phyloP scores from a whole-genome alignment of 192 early-diverging fungal species.

The Coemansia sp. region DNA sequence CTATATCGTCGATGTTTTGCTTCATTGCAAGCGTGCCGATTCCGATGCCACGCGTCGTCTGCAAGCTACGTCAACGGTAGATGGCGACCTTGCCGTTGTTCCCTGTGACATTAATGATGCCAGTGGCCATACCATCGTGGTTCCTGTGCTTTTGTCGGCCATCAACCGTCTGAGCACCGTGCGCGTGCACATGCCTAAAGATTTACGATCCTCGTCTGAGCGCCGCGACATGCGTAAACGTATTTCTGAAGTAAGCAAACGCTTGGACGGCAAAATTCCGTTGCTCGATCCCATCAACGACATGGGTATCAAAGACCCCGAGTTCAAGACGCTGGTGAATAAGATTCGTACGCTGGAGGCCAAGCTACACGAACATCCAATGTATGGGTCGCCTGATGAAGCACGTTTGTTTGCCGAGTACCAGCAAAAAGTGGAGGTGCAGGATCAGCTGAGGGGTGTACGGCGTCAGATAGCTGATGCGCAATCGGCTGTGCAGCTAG shows the following conservation, averaged over 20 bases:
- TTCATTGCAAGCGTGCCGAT: constrained; percentile 64
- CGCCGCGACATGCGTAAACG: constrained; percentile 63
- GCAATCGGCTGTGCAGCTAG: constrained; percentile 83
- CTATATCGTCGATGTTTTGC: constrained; percentile 83
- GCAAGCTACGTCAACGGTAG: constrained; percentile 22
- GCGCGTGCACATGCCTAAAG: constrained; percentile 71
- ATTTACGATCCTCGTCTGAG: constrained; percentile 60
- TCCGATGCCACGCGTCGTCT: constrained; percentile 14
- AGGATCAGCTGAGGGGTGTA: constrained; percentile 61
- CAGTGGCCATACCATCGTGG: constrained; percentile 63
- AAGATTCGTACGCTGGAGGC: constrained; percentile 75
- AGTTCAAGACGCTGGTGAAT: constrained; percentile 69
- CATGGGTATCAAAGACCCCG: constrained; percentile 81
- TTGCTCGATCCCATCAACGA: constrained; percentile 85
- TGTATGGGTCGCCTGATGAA: constrained; percentile 60
- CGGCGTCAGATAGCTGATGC: constrained; percentile 76
- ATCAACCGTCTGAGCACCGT: constrained; percentile 74
- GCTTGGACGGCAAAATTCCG: constrained; percentile 78
- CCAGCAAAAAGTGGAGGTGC: constrained; percentile 63
- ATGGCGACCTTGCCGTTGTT: constrained; percentile 36
- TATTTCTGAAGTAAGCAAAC: constrained; percentile 67
- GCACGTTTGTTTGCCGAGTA: constrained; percentile 63
- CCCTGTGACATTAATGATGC: constrained; percentile 53
- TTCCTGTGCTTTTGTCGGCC: constrained; percentile 75
- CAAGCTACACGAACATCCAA: constrained; percentile 62